phyloP scores from a whole-genome alignment of 257 asterid genomes.

The Nicotiana tomentosiformis region DNA sequence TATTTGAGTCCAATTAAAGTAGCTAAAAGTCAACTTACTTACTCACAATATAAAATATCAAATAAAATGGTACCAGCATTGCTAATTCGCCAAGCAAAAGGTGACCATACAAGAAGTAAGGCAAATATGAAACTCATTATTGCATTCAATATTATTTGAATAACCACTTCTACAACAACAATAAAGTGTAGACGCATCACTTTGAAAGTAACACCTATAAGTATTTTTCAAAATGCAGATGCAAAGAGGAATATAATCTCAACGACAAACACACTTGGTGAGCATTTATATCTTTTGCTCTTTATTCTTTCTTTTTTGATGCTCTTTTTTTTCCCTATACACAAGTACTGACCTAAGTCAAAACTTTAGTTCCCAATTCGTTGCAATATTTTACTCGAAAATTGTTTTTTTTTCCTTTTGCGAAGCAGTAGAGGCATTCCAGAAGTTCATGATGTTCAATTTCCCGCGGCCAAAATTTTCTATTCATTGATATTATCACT shows the following conservation, averaged over 20 bases:
- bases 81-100: background rate
- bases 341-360: background rate
- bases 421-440: too few relatives aligned
- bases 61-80: background rate
- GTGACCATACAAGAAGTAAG: background rate
- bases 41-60: background rate
- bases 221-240: background rate
- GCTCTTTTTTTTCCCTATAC: background rate
- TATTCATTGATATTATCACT: too few relatives aligned
- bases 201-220: background rate
- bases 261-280: background rate
- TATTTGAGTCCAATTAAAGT: background rate
- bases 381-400: background rate
- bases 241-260: background rate
- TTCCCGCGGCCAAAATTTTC: too few relatives aligned
- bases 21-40: background rate
- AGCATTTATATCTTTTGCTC: background rate
- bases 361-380: background rate
- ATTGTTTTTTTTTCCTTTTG: too few relatives aligned
- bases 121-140: background rate
- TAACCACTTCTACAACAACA: background rate
- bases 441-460: background rate
- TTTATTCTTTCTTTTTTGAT: background rate
- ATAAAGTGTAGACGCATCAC: background rate
- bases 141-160: background rate